phyloP scores from a whole-genome alignment of 2,329 filamentous ascomycete species.

The Sporothrix curviconia region DNA sequence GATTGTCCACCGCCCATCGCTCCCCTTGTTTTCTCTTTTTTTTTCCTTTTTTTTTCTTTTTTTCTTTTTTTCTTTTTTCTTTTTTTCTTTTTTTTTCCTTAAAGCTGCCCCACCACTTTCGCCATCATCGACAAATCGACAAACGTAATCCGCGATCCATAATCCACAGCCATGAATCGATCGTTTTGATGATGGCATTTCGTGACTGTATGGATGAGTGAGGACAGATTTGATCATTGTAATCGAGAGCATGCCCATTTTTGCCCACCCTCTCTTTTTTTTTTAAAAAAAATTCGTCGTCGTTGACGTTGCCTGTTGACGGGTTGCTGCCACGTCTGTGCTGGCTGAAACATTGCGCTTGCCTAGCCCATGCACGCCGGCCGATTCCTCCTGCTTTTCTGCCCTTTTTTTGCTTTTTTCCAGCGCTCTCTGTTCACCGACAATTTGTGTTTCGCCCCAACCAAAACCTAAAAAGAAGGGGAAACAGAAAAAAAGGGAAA shows the following conservation, averaged over 20 bases:
- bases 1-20: background rate
- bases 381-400: too few relatives aligned
- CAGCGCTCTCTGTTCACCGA: background rate
- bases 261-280: too few relatives aligned
- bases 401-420: background rate
- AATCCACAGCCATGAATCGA: too few relatives aligned
- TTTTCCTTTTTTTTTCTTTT: background rate
- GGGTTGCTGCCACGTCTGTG: too few relatives aligned
- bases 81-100: background rate
- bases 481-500: background rate
- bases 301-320: background rate
- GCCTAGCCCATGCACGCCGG: background rate
- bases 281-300: background rate
- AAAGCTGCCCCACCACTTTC: background rate
- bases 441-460: background rate
- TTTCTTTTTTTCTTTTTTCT: background rate
- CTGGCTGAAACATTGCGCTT: conserved; percentile 1
- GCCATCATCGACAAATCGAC: too few relatives aligned
- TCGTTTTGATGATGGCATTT: too few relatives aligned
- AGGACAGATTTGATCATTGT: too few relatives aligned
- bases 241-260: too few relatives aligned
- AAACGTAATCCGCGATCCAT: too few relatives aligned
- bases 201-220: too few relatives aligned
- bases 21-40: background rate
- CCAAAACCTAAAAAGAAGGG: background rate